Base-by-base conservation (phyloP, 352 stramenopile species). In the Phytophthora vignae region DNA sequence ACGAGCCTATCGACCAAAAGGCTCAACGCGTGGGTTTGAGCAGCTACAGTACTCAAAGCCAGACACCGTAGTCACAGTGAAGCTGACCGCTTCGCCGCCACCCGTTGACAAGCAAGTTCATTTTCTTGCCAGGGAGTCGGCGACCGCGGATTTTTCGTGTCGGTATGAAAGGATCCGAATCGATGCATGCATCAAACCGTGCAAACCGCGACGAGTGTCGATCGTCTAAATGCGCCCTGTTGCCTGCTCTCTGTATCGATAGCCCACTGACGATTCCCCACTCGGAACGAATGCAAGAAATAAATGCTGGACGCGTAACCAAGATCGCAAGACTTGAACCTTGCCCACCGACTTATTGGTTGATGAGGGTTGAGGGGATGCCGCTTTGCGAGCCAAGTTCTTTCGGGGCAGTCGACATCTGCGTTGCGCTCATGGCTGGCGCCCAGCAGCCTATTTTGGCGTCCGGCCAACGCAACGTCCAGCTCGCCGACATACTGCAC, bases 381-480 rank as follows among this genome's bases (percentile, higher is more conserved):
- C 49, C 54, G 50, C 48, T 6, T 22, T 29, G 7, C 25, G 2
- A 65, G 49, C 60, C 48, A 60, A 62, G 25, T 62, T 69, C 60
- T 64, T 60, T 56, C 22, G 36, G 14, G 44, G 46, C 67, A 57
- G 54, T 56, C 61, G 67, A 64, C 66, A 69, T 55, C 52, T 69
- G 53, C 22, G 21, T 27, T 1, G 62, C 21, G 50, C 40, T 33
- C n/a, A 61, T 66, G 66, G 59, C n/a, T 54, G 12, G 50, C 48
- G 59, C 31, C 49, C 50, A 17, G 14, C 19, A 65, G 44, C 46
- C 53, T 55, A 27, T 61, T 64, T 67, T 29, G 25, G 21, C 11
- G 56, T 29, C 44, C 10, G 25, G 31, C 46, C 53, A 46, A 42
- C 44, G 44, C 65, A 44, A 70, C 53, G 14, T 11, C 29, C 29